Evolutionary conservation across 192 early-diverging fungal genomes (phyloP).

Genomic region (Allomyces macrogynus): DNA sequence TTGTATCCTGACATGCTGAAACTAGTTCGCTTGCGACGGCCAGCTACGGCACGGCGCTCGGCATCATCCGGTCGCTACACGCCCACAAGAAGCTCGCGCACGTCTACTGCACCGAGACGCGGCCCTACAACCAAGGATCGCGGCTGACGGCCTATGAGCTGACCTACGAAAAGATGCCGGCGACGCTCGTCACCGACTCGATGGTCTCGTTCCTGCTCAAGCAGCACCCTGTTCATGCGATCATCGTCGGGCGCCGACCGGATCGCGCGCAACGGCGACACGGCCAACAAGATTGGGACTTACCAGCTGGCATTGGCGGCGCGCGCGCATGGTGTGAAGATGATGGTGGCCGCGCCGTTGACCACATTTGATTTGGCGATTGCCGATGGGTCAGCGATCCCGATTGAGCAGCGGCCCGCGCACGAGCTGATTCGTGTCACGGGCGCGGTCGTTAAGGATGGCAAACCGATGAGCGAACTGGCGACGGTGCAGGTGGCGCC

Average conservation of each 20-base stretch:
- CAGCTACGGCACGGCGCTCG: slow-evolving; percentile 80
- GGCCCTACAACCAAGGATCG: slow-evolving; percentile 96
- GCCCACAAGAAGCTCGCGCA: slow-evolving; percentile 29
- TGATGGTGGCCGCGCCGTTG: slow-evolving; percentile 90
- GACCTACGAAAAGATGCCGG: slow-evolving; percentile 72
- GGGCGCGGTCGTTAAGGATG: slow-evolving; percentile 22
- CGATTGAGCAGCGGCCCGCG: slow-evolving; percentile 61
- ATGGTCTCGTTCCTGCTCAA: slow-evolving; percentile 70
- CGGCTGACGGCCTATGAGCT: slow-evolving; percentile 90
- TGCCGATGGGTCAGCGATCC: slow-evolving; percentile 47
- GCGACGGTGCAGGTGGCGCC: slow-evolving; percentile 55
- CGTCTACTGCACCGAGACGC: slow-evolving; percentile 85
- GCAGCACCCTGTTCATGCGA: slow-evolving; percentile 44
- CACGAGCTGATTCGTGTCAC: slow-evolving; percentile 52
- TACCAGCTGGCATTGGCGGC: slow-evolving; percentile 93
- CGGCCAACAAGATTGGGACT: slow-evolving; percentile 96
- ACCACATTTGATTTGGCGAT: slow-evolving; percentile 74
- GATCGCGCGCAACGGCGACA: slow-evolving; percentile 90
- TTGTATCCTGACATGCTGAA: not conserved
- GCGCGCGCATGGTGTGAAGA: slow-evolving; percentile 54
- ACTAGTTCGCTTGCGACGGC: slow-evolving; percentile 50
- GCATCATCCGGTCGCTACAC: slow-evolving; percentile 69
- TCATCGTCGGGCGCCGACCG: slow-evolving; percentile 94
- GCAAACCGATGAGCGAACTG: slow-evolving; percentile 15
- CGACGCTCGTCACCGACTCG: slow-evolving; percentile 75